Base-by-base conservation (phyloP, 176 grass and related monocot genomes). In the Aegilops sharonensis region DNA sequence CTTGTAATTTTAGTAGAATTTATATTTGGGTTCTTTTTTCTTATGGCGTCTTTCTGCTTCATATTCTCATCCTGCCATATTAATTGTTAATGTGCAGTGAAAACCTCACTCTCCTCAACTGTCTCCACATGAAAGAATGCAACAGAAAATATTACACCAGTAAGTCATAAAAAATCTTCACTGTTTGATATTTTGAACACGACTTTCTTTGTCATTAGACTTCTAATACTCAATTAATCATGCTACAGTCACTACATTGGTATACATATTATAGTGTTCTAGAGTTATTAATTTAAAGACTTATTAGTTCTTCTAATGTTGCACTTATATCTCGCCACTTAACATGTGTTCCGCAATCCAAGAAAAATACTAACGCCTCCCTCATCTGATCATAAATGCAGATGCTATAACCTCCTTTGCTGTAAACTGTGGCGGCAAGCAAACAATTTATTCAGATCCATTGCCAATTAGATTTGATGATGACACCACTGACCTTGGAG, bases 401-500 rank as follows among this genome's bases (percentile, higher is more conserved):
- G 89, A 73, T 15, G 0, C 13, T 29, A 35, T 63, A 73, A 80
- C 77, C 43, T 64, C 77, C 12, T 75, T 78, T 0, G 56, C 89
- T 65, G 69, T 87, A 45, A 90, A 87, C 80, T 90, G 89, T 87
- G 89, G 89, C 24, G 84, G 80, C 65, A 83, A 78, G 24, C 24
- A 90, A 83, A 40, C 7, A 0, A 8, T 7, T 80, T 68, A 4
- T 71, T 37, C 42, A 57, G 79, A 86, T 69, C 39, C 0, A n/a
- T 68, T 45, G 32, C 13, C 67, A 45, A 79, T 21, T 81, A 45
- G 5, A 1, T 94, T 91, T 24, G 20, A 48, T 24, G 66, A 56
- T 18, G 92, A 94, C 43, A 64, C 67, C 18, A 14, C 6, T 79
- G 34, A 69, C 69, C 87, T 94, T 80, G 65, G 89, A 66, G 59